Percentiles rank a stretch among this genome's conserved stretches.
These are phyloP conservation scores for Eimeria tenella DNA, from an alignment of 169 alveolate species.

Conservation along the genomic window DNA sequence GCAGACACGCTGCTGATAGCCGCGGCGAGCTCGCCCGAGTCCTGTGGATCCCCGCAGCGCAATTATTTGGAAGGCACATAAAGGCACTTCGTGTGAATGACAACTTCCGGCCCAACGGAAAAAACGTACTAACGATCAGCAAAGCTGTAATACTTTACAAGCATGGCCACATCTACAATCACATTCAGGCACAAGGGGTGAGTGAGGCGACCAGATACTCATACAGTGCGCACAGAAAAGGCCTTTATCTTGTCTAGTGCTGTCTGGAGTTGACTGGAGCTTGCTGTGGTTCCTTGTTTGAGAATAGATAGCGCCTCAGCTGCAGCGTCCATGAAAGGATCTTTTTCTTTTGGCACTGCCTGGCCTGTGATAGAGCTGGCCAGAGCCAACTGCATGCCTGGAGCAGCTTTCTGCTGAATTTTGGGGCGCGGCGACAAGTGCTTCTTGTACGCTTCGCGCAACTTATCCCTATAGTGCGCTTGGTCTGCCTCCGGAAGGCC, in stretches of 20 bases:
- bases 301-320: slow-evolving; percentile 70
- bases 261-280: slow-evolving; percentile 64
- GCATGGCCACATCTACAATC: too few species aligned
- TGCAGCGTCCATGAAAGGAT: slow-evolving; percentile 64
- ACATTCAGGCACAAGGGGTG: too few species aligned
- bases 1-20: slow-evolving; percentile 75
- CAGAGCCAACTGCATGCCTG: slow-evolving; percentile 71
- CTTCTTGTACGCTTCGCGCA: slow-evolving; percentile 74
- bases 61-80: not conserved
- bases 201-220: too few species aligned
- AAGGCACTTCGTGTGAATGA: not conserved
- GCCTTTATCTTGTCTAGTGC: slow-evolving; percentile 73
- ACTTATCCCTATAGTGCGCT: slow-evolving; percentile 48
- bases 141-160: not conserved
- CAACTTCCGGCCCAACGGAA: not conserved
- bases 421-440: slow-evolving; percentile 64
- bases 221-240: slow-evolving; percentile 14
- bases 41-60: slow-evolving; percentile 38
- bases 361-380: slow-evolving; percentile 61
- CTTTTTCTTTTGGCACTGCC: slow-evolving; percentile 64
- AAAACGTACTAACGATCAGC: not conserved
- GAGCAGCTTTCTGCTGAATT: slow-evolving; percentile 64
- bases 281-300: slow-evolving; percentile 72
- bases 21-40: slow-evolving; percentile 65
- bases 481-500: slow-evolving; percentile 71